Evolutionary conservation across 768 basidiomycete species (phyloP), one percentile per base, ranked within the genome.

Genomic region (Mycena crocata): DNA sequence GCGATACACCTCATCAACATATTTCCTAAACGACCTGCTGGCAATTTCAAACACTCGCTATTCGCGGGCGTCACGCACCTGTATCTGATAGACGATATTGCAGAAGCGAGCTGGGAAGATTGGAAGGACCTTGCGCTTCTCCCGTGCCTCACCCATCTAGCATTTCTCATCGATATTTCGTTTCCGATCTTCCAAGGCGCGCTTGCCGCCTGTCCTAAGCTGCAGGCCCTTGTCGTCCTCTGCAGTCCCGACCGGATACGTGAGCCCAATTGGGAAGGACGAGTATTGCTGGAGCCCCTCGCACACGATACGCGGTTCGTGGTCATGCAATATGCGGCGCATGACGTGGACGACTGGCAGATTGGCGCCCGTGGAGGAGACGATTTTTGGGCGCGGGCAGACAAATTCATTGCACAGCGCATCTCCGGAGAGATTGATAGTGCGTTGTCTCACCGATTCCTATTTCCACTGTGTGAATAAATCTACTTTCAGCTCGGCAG

Each of bases 351-450:
- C 21, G 57, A 57, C 45, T 57, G 57, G 57, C 57, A 57, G 24
- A 57, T 57, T 24, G 57, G 57, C 17, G 57, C 57, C 13, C 40
- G 57, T 15, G 57, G 57, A 12, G 57, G 57, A 31, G 59, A 61
- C 3, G 49, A 61, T 26, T 51, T 61, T 15, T 61, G 59, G 59
- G 40, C 42, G 8, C 59, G 59, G 15, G 59, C 59, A 19, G 59
- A 61, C 40, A 51, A 44, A 19, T 61, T 61, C 31, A 52, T 61
- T 19, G 59, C 59, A 10, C 35, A 32, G 24, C 59, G 59, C n/a
- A 10, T 51, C 21, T 31, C 39, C 5, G 59, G 50, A 12, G 30
- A 52, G 24, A 21, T 50, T 7, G 24, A 51, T 42, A 35, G 59
- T 61, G 17, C 31, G 49, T 61, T 30, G 35, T 37, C n/a, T n/a